phyloP scores from a whole-genome alignment of 2,329 filamentous ascomycete genomes.

The Alternaria sp. region DNA sequence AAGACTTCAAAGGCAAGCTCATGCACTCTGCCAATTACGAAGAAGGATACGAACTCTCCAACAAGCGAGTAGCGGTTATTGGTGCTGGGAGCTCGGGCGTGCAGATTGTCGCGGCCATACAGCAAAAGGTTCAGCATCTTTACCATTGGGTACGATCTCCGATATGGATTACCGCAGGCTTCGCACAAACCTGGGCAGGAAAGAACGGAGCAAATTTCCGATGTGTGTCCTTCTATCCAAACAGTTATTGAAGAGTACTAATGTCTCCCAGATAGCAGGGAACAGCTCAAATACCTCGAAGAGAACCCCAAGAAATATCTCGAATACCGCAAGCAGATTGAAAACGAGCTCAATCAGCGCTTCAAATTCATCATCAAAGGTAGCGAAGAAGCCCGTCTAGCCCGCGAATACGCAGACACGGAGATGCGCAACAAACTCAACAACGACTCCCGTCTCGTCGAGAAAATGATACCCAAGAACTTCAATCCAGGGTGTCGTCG shows the following conservation, averaged over 20 bases:
- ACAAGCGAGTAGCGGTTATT: slow-evolving; percentile 55
- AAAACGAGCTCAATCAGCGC: slow-evolving; percentile 61
- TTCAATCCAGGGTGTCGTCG: slow-evolving; percentile 37
- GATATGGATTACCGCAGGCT: slow-evolving; percentile 60
- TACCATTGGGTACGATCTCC: slow-evolving; percentile 57
- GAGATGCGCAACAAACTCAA: slow-evolving; percentile 55
- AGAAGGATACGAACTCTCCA: slow-evolving; percentile 46
- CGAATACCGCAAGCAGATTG: slow-evolving; percentile 59
- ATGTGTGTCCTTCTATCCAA: slow-evolving; percentile 38
- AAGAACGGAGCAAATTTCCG: slow-evolving; percentile 59
- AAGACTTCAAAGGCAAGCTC: slow-evolving; percentile 54
- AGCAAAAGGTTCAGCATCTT: slow-evolving; percentile 49
- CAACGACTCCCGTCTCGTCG: slow-evolving; percentile 50
- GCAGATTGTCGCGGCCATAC: slow-evolving; percentile 55
- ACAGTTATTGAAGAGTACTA: slow-evolving; percentile 8
- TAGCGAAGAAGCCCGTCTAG: slow-evolving; percentile 55
- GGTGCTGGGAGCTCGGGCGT: slow-evolving; percentile 55
- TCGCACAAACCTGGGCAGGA: slow-evolving; percentile 58
- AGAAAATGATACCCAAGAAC: slow-evolving; percentile 58
- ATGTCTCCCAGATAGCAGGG: slow-evolving; percentile 44
- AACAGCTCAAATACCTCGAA: slow-evolving; percentile 52
- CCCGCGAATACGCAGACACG: slow-evolving; percentile 50
- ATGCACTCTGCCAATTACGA: slow-evolving; percentile 57
- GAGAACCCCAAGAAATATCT: slow-evolving; percentile 56
- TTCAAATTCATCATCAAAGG: slow-evolving; percentile 65